A percentile compares a stretch with the other conserved stretches of the same genome.
Conservation (phyloP, 768 basidiomycete genomes). For the Dacryopinax spathularia region DNA sequence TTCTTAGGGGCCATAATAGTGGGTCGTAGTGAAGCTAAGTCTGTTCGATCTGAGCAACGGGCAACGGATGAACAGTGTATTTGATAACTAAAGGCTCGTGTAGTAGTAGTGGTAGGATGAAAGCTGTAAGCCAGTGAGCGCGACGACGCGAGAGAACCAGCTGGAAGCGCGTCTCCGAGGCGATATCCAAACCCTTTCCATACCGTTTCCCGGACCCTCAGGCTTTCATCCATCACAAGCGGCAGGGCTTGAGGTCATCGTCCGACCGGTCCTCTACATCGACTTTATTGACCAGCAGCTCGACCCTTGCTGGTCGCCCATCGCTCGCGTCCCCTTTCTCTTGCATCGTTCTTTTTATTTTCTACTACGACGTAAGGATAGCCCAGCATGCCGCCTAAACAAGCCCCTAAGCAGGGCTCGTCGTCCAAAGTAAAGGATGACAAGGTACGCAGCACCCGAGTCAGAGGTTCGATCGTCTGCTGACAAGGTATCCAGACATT, state of each 20-base stretch:
- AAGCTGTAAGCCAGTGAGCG: no score
- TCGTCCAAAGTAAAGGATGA: conserved; percentile 66
- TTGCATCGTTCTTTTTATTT: not conserved
- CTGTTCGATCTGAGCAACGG: not conserved
- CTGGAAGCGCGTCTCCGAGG: not conserved
- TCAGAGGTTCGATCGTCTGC: conserved; percentile 18
- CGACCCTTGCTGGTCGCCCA: not conserved
- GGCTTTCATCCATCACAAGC: not conserved
- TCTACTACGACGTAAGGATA: not conserved
- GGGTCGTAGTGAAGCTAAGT: not conserved
- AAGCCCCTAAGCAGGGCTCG: conserved; percentile 37
- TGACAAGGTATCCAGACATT: conserved; percentile 45
- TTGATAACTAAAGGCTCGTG: not conserved
- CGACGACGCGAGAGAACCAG: not conserved
- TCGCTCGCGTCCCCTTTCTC: not conserved
- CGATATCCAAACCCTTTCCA: not conserved
- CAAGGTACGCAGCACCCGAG: conserved; percentile 43
- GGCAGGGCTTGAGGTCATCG: not conserved
- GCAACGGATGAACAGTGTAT: not conserved
- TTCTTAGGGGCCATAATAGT: not conserved
- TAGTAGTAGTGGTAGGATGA: not conserved
- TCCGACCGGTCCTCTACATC: no score
- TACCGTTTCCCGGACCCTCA: not conserved
- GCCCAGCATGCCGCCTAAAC: conserved; percentile 63
- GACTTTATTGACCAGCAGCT: not conserved